phyloP scores from a whole-genome alignment of 352 stramenopile species.

The Saprolegnia diclina region DNA sequence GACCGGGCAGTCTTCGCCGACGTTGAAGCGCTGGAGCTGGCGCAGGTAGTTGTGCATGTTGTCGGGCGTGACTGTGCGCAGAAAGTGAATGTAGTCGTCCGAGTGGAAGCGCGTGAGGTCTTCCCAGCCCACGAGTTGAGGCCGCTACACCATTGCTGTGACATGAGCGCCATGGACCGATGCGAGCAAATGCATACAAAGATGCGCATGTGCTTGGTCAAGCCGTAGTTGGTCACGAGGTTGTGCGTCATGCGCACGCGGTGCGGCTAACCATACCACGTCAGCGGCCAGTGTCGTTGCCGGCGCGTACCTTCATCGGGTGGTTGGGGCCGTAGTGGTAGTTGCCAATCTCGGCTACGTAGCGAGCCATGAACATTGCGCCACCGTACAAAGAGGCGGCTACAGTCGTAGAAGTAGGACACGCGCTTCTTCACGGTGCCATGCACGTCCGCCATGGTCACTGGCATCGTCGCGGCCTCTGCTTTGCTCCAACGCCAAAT shows the following conservation, averaged over 20 bases:
- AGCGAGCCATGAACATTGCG: neutral
- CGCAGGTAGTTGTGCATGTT: slow-evolving; percentile 96
- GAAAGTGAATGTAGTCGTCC: slow-evolving; percentile 99
- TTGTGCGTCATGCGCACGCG: slow-evolving; percentile 99
- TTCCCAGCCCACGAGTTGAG: slow-evolving; percentile 91
- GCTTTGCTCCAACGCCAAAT: neutral
- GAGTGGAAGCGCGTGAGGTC: slow-evolving; percentile 99
- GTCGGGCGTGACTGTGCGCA: slow-evolving; percentile 96
- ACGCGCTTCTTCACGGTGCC: slow-evolving; percentile 59
- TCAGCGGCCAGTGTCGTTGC: slow-evolving; percentile 44
- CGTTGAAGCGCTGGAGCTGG: slow-evolving; percentile 95
- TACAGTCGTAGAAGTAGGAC: slow-evolving; percentile 88
- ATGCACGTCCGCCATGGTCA: slow-evolving; percentile 16
- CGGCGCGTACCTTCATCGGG: slow-evolving; percentile 73
- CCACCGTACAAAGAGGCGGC: neutral
- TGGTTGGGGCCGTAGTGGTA: slow-evolving; percentile 97
- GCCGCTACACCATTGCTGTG: slow-evolving; percentile 52
- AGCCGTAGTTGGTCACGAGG: slow-evolving; percentile 98
- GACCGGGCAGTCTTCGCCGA: slow-evolving; percentile 99
- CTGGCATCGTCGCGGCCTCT: slow-evolving; percentile 9
- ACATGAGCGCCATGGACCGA: neutral
- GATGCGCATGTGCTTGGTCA: slow-evolving; percentile 99
- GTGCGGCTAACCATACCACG: slow-evolving; percentile 78
- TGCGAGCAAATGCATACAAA: slow-evolving; percentile 58
- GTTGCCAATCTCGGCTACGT: slow-evolving; percentile 95